Base-by-base conservation (phyloP, 2,329 filamentous ascomycete genomes). In the Diaporthe nobilis region DNA sequence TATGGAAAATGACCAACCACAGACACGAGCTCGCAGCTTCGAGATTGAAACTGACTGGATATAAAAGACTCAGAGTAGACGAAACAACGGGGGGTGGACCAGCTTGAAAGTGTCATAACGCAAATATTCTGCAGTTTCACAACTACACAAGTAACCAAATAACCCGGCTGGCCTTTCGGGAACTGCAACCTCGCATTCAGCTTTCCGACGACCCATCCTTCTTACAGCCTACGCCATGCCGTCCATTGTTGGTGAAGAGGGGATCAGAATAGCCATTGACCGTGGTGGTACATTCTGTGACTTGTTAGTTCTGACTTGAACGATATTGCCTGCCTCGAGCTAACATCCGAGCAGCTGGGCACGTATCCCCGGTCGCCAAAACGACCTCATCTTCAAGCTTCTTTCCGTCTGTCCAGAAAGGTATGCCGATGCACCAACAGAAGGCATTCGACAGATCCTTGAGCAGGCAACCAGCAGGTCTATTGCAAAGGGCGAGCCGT, bases 241-340 rank as follows among this genome's bases (percentile, higher is more conserved):
- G 13, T 61, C 58, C 12, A 61, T 61, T 17, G 13, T 44, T 17
- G 13, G 2, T n/a, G 58, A 61, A n/a, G n/a, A 61, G 25, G 80
- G 81, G 42, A 81, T 82, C 73, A 74, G 75, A 25, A 80, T 84
- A 71, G 78, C 83, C n/a, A 84, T 84, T 44, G 82, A 92, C 85
- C 90, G 93, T 73, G 93, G 93, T 71, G 93, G 93, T 75, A 94
- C 93, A n/a, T 94, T 95, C 82, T 94, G 92, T 75, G 93, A 95
- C 58, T 61, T 61, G 58, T 61, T 28, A 42, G 58, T 61, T 61
- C 34, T 25, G 22, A 39, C 22, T 42, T 61, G 57, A 17, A 61
- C 25, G 15, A 61, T 25, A 25, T 17, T 42, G 34, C 34, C 34
- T 42, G 22, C 15, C 22, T 42, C 8, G 17, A 42, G 22, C 51